These are phyloP conservation scores for Krasilnikovozyma curviuscula DNA, from an alignment of 768 basidiomycete species.

Conservation along the genomic window DNA sequence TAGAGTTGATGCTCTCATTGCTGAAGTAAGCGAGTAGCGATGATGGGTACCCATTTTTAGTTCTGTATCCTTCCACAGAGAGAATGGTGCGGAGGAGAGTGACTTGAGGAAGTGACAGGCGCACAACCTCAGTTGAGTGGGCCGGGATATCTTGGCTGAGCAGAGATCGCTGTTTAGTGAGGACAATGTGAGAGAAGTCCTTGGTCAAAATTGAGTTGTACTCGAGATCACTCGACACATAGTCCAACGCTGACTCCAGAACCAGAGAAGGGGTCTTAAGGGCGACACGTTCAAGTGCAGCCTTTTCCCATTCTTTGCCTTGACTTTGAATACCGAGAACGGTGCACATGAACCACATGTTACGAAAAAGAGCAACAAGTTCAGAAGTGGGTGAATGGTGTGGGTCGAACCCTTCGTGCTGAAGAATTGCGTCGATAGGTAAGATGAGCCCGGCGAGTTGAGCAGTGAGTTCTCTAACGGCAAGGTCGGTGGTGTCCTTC, in stretches of 20 bases:
- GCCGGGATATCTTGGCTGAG: conserved; percentile 49
- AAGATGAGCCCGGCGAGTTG: conserved; percentile 73
- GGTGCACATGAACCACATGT: conserved; percentile 82
- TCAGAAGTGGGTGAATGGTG: conserved; percentile 34
- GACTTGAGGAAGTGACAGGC: conserved; percentile 59
- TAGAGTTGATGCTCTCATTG: conserved; percentile 63
- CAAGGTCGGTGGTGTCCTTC: neutral
- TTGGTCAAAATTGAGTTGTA: conserved; percentile 78
- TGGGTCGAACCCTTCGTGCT: conserved; percentile 48
- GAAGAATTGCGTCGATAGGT: conserved; percentile 71
- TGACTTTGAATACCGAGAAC: conserved; percentile 62
- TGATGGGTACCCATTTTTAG: conserved; percentile 56
- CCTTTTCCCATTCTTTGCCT: conserved; percentile 43
- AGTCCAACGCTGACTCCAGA: conserved; percentile 60
- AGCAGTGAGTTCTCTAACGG: conserved; percentile 38
- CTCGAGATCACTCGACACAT: conserved; percentile 68
- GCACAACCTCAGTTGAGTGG: conserved; percentile 48
- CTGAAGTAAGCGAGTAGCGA: conserved; percentile 70
- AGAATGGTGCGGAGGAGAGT: conserved; percentile 70
- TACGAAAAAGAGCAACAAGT: conserved; percentile 60
- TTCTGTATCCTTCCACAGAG: conserved; percentile 72
- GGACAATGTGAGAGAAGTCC: conserved; percentile 36
- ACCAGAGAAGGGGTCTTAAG: conserved; percentile 69
- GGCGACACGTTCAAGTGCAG: conserved; percentile 60
- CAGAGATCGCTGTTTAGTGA: conserved; percentile 43